phyloP scores from a whole-genome alignment of 2,329 filamentous ascomycete genomes.

The Polytolypa hystricis region DNA sequence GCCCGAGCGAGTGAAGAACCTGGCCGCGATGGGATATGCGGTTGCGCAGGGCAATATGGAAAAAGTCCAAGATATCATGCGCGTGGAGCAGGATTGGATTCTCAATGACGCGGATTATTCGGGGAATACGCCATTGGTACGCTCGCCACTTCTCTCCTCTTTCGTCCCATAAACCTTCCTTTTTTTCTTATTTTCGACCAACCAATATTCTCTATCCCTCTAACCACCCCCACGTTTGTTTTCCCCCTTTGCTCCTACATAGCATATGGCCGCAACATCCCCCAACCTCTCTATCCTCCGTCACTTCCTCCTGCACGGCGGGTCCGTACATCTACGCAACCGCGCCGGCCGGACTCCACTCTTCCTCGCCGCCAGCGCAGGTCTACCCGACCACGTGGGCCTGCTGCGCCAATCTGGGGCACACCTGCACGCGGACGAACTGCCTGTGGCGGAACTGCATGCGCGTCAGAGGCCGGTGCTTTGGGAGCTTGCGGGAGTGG shows the following conservation, averaged over 20 bases:
- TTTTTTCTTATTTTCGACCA: neutral
- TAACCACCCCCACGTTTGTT: neutral
- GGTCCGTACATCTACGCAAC: constrained; percentile 50
- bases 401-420: constrained; percentile 46
- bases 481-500: constrained; percentile 35
- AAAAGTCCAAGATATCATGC: constrained; percentile 56
- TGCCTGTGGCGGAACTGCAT: constrained; percentile 41
- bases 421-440: constrained; percentile 49
- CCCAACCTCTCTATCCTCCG: constrained; percentile 45
- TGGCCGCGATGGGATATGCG: constrained; percentile 69
- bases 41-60: constrained; percentile 60
- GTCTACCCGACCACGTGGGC: constrained; percentile 43
- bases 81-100: constrained; percentile 54
- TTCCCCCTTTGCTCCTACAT: constrained; percentile 8
- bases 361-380: constrained; percentile 48
- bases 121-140: constrained; percentile 55
- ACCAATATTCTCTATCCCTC: neutral
- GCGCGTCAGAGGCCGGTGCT: constrained; percentile 30
- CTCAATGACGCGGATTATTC: constrained; percentile 70
- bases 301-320: constrained; percentile 45
- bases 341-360: constrained; percentile 47
- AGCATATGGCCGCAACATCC: constrained; percentile 49
- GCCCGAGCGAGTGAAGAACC: constrained; percentile 49
- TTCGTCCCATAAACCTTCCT: neutral
- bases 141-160: constrained; percentile 6